These are phyloP conservation scores for Cladobotryum protrusum DNA, from an alignment of 2,329 filamentous ascomycete species.

Conservation along the genomic window DNA sequence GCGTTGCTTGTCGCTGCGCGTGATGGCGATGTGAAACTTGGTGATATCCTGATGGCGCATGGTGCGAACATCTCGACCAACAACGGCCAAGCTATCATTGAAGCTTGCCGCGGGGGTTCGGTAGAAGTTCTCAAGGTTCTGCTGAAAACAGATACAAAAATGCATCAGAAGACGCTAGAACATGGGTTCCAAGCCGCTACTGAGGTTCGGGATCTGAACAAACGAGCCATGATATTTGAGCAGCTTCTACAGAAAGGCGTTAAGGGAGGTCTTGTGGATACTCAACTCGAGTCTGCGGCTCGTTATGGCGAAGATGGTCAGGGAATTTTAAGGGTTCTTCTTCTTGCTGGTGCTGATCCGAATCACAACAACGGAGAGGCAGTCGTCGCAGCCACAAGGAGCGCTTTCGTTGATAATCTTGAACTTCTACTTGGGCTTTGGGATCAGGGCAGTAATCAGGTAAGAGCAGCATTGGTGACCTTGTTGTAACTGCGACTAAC, in stretches of 20 bases:
- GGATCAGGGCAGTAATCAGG: slow-evolving; percentile 35
- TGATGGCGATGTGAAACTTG: slow-evolving; percentile 47
- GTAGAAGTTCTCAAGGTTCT: slow-evolving; percentile 45
- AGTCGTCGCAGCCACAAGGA: slow-evolving; percentile 47
- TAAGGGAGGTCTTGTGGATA: slow-evolving; percentile 44
- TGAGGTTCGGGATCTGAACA: slow-evolving; percentile 43
- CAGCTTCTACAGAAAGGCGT: slow-evolving; percentile 46
- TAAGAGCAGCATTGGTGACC: slow-evolving; percentile 16
- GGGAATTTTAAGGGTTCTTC: slow-evolving; percentile 43
- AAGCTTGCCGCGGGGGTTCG: slow-evolving; percentile 47
- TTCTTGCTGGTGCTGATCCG: slow-evolving; percentile 47
- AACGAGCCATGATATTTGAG: slow-evolving; percentile 44
- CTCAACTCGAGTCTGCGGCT: slow-evolving; percentile 47
- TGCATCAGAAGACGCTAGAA: slow-evolving; percentile 38
- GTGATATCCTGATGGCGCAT: slow-evolving; percentile 43
- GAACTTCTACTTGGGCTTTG: slow-evolving; percentile 46
- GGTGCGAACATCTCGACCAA: slow-evolving; percentile 46
- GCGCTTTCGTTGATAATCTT: slow-evolving; percentile 44
- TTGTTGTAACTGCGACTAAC: background rate
- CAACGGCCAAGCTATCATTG: slow-evolving; percentile 47
- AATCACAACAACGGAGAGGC: slow-evolving; percentile 51
- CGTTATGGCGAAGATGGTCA: slow-evolving; percentile 45
- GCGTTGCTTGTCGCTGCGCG: slow-evolving; percentile 46
- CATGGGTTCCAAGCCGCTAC: slow-evolving; percentile 51
- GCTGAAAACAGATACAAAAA: slow-evolving; percentile 34